Conservation (phyloP, 1,139 yeast species). For the Sugiyamaella sp. region DNA sequence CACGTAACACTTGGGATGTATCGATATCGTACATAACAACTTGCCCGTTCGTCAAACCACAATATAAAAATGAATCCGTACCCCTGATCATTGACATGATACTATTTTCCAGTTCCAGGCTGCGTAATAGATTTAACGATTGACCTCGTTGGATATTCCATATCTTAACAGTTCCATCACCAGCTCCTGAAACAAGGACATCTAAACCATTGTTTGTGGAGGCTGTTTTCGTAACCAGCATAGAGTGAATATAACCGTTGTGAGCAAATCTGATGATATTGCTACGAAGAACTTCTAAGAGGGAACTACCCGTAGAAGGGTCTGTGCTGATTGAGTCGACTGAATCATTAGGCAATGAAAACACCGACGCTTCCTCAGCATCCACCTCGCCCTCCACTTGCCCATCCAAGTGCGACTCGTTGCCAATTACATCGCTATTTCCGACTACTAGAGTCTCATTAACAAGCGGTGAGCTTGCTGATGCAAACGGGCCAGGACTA, state of each 20-base stretch:
- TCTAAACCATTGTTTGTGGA: constrained; percentile 38
- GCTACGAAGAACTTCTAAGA: constrained; percentile 68
- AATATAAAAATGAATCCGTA: constrained; percentile 67
- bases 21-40: constrained; percentile 83
- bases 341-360: constrained; percentile 2
- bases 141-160: constrained; percentile 53
- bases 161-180: constrained; percentile 81
- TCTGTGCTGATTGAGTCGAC: not conserved
- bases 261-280: constrained; percentile 83
- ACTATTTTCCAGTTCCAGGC: constrained; percentile 67
- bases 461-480: not conserved
- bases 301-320: constrained; percentile 24
- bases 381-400: constrained; percentile 6
- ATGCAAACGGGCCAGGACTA: not conserved
- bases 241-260: constrained; percentile 82
- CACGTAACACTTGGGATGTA: constrained; percentile 68
- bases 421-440: not conserved
- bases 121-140: constrained; percentile 39
- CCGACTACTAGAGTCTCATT: not conserved
- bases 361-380: not conserved
- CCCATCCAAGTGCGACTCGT: too few relatives aligned
- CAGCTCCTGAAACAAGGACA: constrained; percentile 71
- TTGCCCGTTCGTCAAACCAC: constrained; percentile 73
- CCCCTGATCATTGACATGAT: constrained; percentile 64
- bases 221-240: constrained; percentile 45